Evolutionary conservation across 2,329 filamentous ascomycete genomes (phyloP).

Genomic region (Apiospora aurea): DNA sequence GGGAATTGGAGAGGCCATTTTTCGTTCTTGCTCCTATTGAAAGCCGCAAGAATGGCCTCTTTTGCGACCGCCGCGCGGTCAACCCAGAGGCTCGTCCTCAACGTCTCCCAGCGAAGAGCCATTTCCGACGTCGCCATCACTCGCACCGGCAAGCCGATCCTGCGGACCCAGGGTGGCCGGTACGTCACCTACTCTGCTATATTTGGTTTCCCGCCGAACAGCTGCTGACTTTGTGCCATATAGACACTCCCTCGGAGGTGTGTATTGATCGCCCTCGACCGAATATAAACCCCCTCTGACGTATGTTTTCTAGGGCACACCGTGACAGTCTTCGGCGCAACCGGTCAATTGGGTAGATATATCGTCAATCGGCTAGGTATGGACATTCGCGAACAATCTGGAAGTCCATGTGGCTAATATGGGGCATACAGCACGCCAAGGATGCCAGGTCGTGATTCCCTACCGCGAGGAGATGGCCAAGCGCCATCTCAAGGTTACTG

Average conservation of each 20-base stretch:
- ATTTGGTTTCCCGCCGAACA: slow-evolving; percentile 33
- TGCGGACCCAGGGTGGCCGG: slow-evolving; percentile 90
- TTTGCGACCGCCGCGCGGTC: slow-evolving; percentile 64
- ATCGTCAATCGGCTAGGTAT: slow-evolving; percentile 92
- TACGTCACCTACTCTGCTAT: slow-evolving; percentile 52
- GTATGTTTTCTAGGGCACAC: slow-evolving; percentile 74
- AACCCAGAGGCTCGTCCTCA: slow-evolving; percentile 54
- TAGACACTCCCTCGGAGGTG: slow-evolving; percentile 89
- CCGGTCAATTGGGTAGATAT: slow-evolving; percentile 93
- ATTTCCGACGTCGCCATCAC: slow-evolving; percentile 90
- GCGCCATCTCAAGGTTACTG: slow-evolving; percentile 94
- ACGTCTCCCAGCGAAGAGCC: slow-evolving; percentile 58
- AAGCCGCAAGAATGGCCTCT: slow-evolving; percentile 56
- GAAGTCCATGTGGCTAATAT: not conserved
- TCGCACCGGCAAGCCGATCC: slow-evolving; percentile 92
- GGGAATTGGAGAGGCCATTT: slow-evolving; percentile 40
- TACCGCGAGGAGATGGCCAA: slow-evolving; percentile 98
- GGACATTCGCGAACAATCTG: slow-evolving; percentile 17
- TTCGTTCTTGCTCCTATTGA: slow-evolving; percentile 42
- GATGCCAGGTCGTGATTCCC: slow-evolving; percentile 92
- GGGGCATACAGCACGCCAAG: slow-evolving; percentile 73
- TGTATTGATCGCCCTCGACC: slow-evolving; percentile 29
- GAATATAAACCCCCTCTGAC: slow-evolving; percentile 13
- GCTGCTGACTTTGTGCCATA: slow-evolving; percentile 28
- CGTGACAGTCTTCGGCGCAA: slow-evolving; percentile 96